Percentiles rank a stretch among this genome's conserved stretches.
Conservation (phyloP, 129 eudicot genomes). For the Dittrichia graveolens region DNA sequence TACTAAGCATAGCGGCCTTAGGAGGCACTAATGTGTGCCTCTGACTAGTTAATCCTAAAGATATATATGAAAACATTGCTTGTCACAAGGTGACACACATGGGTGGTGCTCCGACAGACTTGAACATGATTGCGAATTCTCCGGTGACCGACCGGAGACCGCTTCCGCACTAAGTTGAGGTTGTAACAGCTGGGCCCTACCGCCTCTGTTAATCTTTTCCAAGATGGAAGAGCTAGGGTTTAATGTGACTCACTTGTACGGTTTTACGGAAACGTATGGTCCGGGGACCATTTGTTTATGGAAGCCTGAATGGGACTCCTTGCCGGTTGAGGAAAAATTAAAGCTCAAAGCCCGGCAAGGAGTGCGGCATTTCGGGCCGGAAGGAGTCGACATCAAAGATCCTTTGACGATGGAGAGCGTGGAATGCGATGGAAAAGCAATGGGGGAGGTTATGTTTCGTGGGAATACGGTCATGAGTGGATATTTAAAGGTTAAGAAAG, state of each 20-base stretch:
- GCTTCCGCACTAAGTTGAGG: slow-evolving; percentile 54
- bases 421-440: slow-evolving; percentile 45
- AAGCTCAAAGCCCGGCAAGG: slow-evolving; percentile 69
- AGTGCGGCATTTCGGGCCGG: slow-evolving; percentile 45
- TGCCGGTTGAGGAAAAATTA: slow-evolving; percentile 40
- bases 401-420: slow-evolving; percentile 54
- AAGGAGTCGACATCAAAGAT: slow-evolving; percentile 54
- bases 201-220: slow-evolving; percentile 51
- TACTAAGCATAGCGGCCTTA: slow-evolving; percentile 55
- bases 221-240: slow-evolving; percentile 68
- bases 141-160: slow-evolving; percentile 35
- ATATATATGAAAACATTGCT: slow-evolving; percentile 46
- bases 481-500: slow-evolving; percentile 48
- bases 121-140: slow-evolving; percentile 65
- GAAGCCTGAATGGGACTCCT: slow-evolving; percentile 68
- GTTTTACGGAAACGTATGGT: slow-evolving; percentile 67
- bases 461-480: slow-evolving; percentile 82
- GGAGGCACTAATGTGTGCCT: slow-evolving; percentile 68
- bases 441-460: slow-evolving; percentile 67
- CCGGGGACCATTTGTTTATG: slow-evolving; percentile 59
- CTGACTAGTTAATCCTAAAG: slow-evolving; percentile 47
- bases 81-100: slow-evolving; percentile 61
- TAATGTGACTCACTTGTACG: slow-evolving; percentile 52
- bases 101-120: slow-evolving; percentile 73
- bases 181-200: slow-evolving; percentile 62